A percentile compares a stretch with the other conserved stretches of the same genome.
phyloP scores from a whole-genome alignment of 73 alveolate genomes.

The Paramecium biaurelia region DNA sequence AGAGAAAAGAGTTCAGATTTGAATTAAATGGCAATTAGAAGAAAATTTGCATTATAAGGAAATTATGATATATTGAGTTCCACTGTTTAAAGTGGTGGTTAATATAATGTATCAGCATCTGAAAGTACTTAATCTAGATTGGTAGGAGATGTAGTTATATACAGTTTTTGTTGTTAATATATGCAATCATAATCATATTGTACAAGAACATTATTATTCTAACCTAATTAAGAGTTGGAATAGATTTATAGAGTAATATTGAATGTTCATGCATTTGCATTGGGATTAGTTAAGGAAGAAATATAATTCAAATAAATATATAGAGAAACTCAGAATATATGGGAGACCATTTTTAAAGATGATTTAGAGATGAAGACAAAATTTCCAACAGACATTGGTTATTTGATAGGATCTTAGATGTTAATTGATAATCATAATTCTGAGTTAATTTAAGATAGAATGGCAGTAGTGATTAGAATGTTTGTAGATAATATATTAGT shows the following conservation, averaged over 20 bases:
- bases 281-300: background rate
- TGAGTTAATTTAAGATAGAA: background rate
- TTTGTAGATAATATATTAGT: background rate
- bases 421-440: background rate
- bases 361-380: background rate
- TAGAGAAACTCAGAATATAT: background rate
- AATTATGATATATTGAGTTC: background rate
- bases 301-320: background rate
- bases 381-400: background rate
- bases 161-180: background rate
- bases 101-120: background rate
- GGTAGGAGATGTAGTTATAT: background rate
- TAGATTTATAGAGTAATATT: background rate
- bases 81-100: constrained; percentile 30
- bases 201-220: background rate
- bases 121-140: background rate
- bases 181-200: background rate
- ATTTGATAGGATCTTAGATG: background rate
- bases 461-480: background rate
- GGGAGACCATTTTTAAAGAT: background rate
- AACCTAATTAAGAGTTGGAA: background rate
- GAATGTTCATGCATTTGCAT: constrained; percentile 10
- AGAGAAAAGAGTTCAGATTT: background rate
- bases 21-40: background rate
- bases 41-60: background rate